These are phyloP conservation scores for Rhodamnia argentea DNA, from an alignment of 345 rosid species.

Conservation along the genomic window DNA sequence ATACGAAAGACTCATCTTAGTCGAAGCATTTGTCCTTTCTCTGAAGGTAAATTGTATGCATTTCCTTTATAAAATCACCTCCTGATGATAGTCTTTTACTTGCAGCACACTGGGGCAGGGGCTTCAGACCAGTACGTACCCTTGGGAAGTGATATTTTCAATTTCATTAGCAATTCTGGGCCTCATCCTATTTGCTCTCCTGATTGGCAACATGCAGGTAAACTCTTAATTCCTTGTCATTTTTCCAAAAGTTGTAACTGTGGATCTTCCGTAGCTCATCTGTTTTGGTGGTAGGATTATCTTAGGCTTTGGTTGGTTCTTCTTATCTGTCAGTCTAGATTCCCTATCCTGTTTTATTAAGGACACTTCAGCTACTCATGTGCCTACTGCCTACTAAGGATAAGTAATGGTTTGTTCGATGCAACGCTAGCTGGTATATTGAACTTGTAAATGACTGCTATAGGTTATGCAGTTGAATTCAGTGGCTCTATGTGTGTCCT, in stretches of 20 bases:
- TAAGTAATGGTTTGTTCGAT: background rate
- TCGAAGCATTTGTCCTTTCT: background rate
- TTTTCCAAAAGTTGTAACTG: background rate
- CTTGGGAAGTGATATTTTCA: constrained; percentile 79
- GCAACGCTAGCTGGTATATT: background rate
- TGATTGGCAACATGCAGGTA: constrained; percentile 99
- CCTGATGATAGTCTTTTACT: constrained; percentile 1
- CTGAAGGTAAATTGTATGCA: background rate
- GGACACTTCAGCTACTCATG: background rate
- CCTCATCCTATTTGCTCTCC: constrained; percentile 89
- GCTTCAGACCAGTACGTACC: constrained; percentile 81
- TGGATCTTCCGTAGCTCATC: background rate
- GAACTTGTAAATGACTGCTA: background rate
- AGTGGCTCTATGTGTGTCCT: background rate
- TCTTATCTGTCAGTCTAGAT: background rate
- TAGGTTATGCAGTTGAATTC: background rate
- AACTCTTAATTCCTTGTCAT: background rate
- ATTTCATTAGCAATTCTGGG: constrained; percentile 79
- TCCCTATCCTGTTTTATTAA: background rate
- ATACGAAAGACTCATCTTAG: background rate
- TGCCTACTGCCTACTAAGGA: background rate
- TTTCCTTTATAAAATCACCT: background rate
- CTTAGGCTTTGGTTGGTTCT: background rate
- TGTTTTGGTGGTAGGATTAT: background rate
- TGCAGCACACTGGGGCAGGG: constrained; percentile 97